These are phyloP conservation scores for Neurospora sp. DNA, from an alignment of 495 filamentous ascomycete species.

Conservation along the genomic window DNA sequence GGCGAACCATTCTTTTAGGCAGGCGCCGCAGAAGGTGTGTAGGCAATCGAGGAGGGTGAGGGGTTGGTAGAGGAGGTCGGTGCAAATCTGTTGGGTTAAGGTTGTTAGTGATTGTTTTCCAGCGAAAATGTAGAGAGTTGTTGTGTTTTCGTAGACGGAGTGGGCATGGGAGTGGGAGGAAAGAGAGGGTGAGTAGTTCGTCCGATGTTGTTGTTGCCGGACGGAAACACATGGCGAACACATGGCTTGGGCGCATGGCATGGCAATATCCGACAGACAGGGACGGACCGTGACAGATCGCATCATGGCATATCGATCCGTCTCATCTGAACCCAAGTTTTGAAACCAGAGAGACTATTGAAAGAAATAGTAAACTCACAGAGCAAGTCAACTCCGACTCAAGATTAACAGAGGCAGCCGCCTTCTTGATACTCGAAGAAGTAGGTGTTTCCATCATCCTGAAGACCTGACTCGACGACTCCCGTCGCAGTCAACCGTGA, in stretches of 20 bases:
- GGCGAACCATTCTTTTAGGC: constrained; percentile 89
- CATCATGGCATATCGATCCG: neutral
- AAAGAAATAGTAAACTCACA: constrained; percentile 39
- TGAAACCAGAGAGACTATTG: neutral
- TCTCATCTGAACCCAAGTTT: neutral
- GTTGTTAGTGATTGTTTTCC: neutral
- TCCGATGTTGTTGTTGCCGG: neutral
- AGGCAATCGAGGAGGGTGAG: constrained; percentile 94
- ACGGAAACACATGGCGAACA: neutral
- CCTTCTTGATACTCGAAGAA: neutral
- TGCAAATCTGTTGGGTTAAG: constrained; percentile 65
- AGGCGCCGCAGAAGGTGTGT: constrained; percentile 92
- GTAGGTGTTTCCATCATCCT: neutral
- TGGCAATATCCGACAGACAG: neutral
- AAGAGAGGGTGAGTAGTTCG: neutral
- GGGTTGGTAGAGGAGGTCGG: constrained; percentile 89
- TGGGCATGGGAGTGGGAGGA: neutral
- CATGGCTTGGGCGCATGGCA: neutral
- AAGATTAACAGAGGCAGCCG: constrained; percentile 41
- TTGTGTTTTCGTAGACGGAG: neutral
- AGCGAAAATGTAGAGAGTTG: neutral
- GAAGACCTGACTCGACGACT: neutral
- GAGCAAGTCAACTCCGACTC: constrained; percentile 90
- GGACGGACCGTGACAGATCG: neutral
- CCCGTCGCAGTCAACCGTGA: neutral